These are phyloP conservation scores for Komagataella populi DNA, from an alignment of 805 yeast species.

Conservation along the genomic window DNA sequence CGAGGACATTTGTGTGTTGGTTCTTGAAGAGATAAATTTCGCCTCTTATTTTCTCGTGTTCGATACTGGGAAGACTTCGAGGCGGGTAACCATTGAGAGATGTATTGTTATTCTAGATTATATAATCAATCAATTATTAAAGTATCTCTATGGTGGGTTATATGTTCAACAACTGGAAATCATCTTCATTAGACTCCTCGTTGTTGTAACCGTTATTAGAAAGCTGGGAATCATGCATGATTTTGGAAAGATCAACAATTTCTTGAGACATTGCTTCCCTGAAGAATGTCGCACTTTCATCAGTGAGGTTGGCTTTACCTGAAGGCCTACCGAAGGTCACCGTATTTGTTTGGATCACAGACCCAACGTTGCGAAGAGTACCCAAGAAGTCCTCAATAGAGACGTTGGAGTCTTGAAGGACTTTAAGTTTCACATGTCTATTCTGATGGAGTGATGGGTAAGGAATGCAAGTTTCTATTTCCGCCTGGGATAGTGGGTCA, in stretches of 20 bases:
- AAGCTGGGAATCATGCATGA: background rate
- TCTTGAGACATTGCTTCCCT: background rate
- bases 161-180: background rate
- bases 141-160: background rate
- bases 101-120: background rate
- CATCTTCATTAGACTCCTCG: background rate
- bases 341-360: background rate
- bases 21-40: background rate
- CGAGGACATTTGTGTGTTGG: constrained; percentile 11
- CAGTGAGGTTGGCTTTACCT: constrained; percentile 3
- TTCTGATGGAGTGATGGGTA: constrained; percentile 13
- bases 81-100: background rate
- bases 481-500: constrained; percentile 34
- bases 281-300: background rate
- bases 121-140: background rate
- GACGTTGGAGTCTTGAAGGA: constrained; percentile 2
- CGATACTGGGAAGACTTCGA: background rate
- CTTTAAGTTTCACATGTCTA: constrained; percentile 11
- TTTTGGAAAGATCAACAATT: background rate
- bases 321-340: constrained; percentile 5
- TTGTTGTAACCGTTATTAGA: background rate
- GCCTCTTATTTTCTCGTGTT: background rate
- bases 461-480: constrained; percentile 38
- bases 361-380: background rate
- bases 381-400: background rate